Base-by-base conservation (phyloP, 2,329 filamentous ascomycete species). In the Fusarium lateritium region DNA sequence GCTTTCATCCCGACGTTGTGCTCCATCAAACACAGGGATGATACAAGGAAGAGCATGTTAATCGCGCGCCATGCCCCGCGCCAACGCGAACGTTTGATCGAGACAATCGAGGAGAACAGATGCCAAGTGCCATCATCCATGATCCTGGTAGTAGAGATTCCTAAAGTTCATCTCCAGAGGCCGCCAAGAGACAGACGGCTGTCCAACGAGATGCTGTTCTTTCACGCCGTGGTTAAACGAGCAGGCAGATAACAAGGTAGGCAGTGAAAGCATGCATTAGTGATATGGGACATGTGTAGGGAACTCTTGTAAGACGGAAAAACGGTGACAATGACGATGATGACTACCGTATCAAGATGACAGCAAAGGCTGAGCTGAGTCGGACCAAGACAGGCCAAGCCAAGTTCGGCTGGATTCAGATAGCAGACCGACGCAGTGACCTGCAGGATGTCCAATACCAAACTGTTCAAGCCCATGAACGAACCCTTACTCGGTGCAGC, bases 21-120 rank as follows among this genome's bases (percentile, higher is more conserved):
- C 56, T 67, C 62, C 62, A 66, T 58, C 17, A 42, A 62, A n/a
- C 38, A 43, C 66, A 69, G 59, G 67, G 67, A 69, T 70, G 21
- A 43, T 69, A 55, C 62, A 63, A 57, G 66, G 66, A 70, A 70
- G 22, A 64, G 47, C 42, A 26, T 59, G 34, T 70, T 70, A 67
- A 67, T 67, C 49, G 45, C 64, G 61, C 46, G 40, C 59, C 28
- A 34, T 28, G 47, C 56, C 65, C 65, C 65, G 65, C 61, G 65
- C 42, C 62, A 33, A 39, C 42, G 56, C 58, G 38, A 58, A 67
- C 53, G 42, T 67, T 63, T 63, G 61, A 67, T 69, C 65, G 36
- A 69, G 65, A 45, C 49, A 45, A 33, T 53, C 42, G 53, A 59
- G 36, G 26, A 26, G 24, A 31, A 26, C 54, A 28, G 33, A 56